phyloP scores from a whole-genome alignment of 495 filamentous ascomycete genomes.

The Elaphomyces granulatus region DNA sequence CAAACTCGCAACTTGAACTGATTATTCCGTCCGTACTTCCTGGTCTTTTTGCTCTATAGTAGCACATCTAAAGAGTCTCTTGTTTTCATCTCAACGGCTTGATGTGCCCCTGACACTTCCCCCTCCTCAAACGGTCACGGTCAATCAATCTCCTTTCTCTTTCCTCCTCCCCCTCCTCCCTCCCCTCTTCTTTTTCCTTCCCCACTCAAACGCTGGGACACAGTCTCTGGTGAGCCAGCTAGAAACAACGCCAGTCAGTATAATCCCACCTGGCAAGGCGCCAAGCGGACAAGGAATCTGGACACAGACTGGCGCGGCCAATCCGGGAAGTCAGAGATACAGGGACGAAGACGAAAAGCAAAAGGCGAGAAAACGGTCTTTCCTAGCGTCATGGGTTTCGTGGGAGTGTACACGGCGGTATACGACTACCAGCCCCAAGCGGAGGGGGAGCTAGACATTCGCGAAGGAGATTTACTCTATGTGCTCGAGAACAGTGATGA shows the following conservation, averaged over 20 bases:
- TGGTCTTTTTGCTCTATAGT: no score
- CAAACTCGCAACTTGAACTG: no score
- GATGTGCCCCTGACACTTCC: conserved; percentile 2
- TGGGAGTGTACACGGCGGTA: conserved; percentile 81
- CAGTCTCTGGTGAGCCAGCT: background rate
- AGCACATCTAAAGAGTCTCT: no score
- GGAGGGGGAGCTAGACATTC: conserved; percentile 73
- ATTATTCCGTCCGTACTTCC: no score
- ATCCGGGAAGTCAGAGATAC: background rate
- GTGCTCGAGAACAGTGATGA: conserved; percentile 79
- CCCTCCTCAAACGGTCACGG: background rate
- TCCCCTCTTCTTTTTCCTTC: background rate
- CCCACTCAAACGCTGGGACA: background rate
- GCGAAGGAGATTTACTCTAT: conserved; percentile 84
- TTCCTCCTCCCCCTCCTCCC: background rate
- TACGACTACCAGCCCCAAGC: conserved; percentile 90
- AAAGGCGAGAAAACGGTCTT: no score
- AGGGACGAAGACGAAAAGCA: no score
- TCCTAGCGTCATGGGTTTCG: conserved; percentile 58
- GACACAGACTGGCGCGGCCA: background rate
- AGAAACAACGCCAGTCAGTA: background rate
- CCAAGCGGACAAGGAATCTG: conserved; percentile 3
- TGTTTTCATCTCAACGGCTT: no score
- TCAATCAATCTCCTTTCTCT: conserved; percentile 1
- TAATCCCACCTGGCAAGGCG: background rate